Conservation (phyloP, 2,329 filamentous ascomycete species). For the Monosporascus cannonballus region DNA sequence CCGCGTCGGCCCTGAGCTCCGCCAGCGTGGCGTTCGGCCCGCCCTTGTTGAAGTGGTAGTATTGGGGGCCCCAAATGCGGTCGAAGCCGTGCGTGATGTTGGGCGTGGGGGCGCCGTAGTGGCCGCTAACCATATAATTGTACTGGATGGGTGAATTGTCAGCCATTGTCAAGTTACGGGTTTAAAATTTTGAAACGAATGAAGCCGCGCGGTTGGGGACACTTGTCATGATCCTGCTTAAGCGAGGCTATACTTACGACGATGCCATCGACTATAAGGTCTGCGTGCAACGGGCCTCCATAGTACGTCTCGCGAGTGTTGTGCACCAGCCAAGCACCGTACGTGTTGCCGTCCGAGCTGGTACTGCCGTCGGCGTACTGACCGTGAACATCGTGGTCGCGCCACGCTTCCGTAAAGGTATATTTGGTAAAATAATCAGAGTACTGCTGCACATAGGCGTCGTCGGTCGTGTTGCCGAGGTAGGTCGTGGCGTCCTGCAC, state of each 20-base stretch:
- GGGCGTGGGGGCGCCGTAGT: conserved; percentile 51
- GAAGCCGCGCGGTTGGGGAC: no score
- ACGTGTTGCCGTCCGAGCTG: conserved; percentile 45
- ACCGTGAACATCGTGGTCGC: conserved; percentile 52
- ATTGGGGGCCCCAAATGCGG: conserved; percentile 57
- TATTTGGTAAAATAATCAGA: conserved; percentile 63
- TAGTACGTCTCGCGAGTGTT: conserved; percentile 59
- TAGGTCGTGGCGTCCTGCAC: conserved; percentile 62
- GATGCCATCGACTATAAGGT: conserved; percentile 58
- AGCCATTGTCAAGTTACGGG: neutral
- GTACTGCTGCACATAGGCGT: conserved; percentile 49
- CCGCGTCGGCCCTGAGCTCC: conserved; percentile 48
- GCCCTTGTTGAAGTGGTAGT: conserved; percentile 58
- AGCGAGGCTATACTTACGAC: conserved; percentile 34
- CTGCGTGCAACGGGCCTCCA: conserved; percentile 56
- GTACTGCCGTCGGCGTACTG: conserved; percentile 42
- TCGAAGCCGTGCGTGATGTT: conserved; percentile 61
- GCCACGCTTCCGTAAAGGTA: conserved; percentile 52
- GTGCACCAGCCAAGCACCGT: conserved; percentile 57
- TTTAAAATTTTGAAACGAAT: no score
- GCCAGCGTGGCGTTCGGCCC: conserved; percentile 37
- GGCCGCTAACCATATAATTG: conserved; percentile 43
- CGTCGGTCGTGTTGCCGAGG: conserved; percentile 44
- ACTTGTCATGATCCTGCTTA: no score
- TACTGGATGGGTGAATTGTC: conserved; percentile 11